Evolutionary conservation across 495 filamentous ascomycete genomes (phyloP).

Genomic region (Penicillium tannophilum): DNA sequence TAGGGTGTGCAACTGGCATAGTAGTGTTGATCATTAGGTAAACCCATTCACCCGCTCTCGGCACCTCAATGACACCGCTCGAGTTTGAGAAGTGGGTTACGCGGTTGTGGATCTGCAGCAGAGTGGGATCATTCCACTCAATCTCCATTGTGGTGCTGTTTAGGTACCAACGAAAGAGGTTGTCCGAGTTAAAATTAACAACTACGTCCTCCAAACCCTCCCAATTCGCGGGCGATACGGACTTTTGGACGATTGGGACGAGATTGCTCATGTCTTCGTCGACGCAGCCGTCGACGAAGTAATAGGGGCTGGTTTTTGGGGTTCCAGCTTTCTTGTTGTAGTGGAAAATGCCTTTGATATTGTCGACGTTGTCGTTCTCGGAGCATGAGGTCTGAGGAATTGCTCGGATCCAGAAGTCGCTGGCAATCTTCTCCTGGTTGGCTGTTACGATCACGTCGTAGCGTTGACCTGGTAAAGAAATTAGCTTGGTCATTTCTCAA

Average conservation of each 20-base stretch:
- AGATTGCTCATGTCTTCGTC: slow-evolving; percentile 11
- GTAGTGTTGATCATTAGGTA: slow-evolving; percentile 47
- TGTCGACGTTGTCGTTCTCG: slow-evolving; percentile 40
- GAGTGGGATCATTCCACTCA: slow-evolving; percentile 22
- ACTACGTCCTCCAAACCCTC: slow-evolving; percentile 12
- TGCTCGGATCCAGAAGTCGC: slow-evolving; percentile 69
- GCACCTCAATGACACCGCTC: slow-evolving; percentile 14
- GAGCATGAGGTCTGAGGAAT: slow-evolving; percentile 53
- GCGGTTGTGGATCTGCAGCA: slow-evolving; percentile 24
- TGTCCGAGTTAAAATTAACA: slow-evolving; percentile 7
- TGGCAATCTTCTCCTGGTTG: slow-evolving; percentile 34
- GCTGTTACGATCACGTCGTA: slow-evolving; percentile 71
- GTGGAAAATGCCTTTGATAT: slow-evolving; percentile 59
- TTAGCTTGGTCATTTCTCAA: slow-evolving; percentile 23
- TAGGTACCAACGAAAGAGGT: slow-evolving; percentile 26
- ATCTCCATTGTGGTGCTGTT: slow-evolving; percentile 25
- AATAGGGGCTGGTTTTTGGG: slow-evolving; percentile 11
- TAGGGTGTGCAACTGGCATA: slow-evolving; percentile 19
- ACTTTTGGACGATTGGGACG: slow-evolving; percentile 13
- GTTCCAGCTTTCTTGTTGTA: slow-evolving; percentile 44
- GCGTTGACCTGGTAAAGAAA: slow-evolving; percentile 53
- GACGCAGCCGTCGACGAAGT: slow-evolving; percentile 13
- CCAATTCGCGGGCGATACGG: slow-evolving; percentile 10
- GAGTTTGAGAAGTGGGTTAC: slow-evolving; percentile 6
- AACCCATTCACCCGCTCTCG: slow-evolving; percentile 60